phyloP scores from a whole-genome alignment of 2,329 filamentous ascomycete species.

The Fusarium graminum region DNA sequence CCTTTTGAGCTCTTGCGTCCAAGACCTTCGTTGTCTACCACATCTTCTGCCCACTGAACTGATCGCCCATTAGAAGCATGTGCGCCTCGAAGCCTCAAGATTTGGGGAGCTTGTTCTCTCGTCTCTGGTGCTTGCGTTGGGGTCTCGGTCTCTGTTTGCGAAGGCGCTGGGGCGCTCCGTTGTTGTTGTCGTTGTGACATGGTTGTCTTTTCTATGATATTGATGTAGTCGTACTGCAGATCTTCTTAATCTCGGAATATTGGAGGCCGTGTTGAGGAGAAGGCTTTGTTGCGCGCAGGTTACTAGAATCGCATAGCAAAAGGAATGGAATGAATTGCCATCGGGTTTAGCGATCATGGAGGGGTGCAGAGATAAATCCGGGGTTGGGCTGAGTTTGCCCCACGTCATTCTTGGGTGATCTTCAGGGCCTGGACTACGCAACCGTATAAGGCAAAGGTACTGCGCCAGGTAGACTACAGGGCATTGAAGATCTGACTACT shows the following conservation, averaged over 20 bases:
- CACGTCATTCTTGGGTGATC: slow-evolving; percentile 38
- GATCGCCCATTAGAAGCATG: slow-evolving; percentile 64
- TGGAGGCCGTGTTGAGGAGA: not conserved
- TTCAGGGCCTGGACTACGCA: not conserved
- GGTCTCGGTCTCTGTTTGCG: slow-evolving; percentile 54
- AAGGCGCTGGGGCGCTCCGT: slow-evolving; percentile 48
- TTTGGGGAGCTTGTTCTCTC: slow-evolving; percentile 52
- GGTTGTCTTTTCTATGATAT: slow-evolving; percentile 3
- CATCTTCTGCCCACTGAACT: slow-evolving; percentile 93
- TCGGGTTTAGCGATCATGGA: slow-evolving; percentile 30
- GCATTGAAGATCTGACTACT: no score
- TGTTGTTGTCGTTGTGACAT: slow-evolving; percentile 54
- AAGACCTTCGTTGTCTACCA: slow-evolving; percentile 95
- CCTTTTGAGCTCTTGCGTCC: slow-evolving; percentile 96
- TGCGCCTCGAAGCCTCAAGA: slow-evolving; percentile 67
- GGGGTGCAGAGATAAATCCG: slow-evolving; percentile 37
- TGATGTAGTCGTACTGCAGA: not conserved
- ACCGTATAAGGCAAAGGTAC: not conserved
- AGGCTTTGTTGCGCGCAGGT: slow-evolving; percentile 26
- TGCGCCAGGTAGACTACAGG: no score
- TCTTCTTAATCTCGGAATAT: not conserved
- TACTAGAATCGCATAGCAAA: slow-evolving; percentile 34
- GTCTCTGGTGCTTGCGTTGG: slow-evolving; percentile 48
- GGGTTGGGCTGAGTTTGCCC: slow-evolving; percentile 28
- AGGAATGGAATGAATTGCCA: slow-evolving; percentile 23